These are phyloP conservation scores for Aegilops sharonensis DNA, from an alignment of 176 grass and related monocot species.

Conservation along the genomic window DNA sequence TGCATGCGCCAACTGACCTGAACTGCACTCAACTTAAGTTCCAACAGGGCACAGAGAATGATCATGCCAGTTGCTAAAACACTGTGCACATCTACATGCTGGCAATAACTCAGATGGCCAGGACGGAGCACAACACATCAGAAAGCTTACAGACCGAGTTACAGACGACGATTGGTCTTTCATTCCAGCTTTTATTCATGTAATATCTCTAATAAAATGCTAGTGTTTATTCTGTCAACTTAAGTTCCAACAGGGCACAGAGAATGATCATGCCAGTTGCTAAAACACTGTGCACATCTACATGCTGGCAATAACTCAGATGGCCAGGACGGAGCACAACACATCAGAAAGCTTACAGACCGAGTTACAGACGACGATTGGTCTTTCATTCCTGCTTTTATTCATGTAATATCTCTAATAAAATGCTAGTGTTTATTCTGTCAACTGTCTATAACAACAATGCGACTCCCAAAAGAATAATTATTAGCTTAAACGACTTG, in stretches of 20 bases:
- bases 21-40: constrained; percentile 3
- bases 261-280: constrained; percentile 19
- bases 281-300: not conserved
- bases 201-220: constrained; percentile 37
- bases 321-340: not conserved
- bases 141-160: not conserved
- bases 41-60: not conserved
- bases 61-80: constrained; percentile 20
- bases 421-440: constrained; percentile 47
- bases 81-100: not conserved
- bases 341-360: not conserved
- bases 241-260: not conserved
- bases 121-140: not conserved
- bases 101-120: not conserved
- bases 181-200: constrained; percentile 41
- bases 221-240: constrained; percentile 34
- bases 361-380: constrained; percentile 10
- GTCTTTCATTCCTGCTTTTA: constrained; percentile 38
- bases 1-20: constrained; percentile 20
- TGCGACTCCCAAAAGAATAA: constrained; percentile 24
- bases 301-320: not conserved
- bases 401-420: constrained; percentile 34
- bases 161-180: constrained; percentile 15
- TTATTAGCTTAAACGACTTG: constrained; percentile 40
- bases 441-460: constrained; percentile 28